Conservation (phyloP, 345 rosid species). For the Heritiera fomes region DNA sequence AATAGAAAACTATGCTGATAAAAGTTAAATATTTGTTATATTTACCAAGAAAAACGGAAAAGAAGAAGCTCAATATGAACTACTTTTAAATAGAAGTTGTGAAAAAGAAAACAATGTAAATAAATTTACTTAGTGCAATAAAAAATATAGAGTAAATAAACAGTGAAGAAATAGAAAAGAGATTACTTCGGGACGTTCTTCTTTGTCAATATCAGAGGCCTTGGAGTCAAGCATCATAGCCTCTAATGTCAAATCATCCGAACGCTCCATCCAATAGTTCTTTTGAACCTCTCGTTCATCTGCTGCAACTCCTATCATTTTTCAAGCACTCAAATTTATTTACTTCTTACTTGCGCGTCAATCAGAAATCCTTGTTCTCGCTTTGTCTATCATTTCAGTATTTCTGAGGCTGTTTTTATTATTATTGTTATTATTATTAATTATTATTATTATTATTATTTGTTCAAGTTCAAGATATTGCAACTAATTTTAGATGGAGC, state of each 20-base stretch:
- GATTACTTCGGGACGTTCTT: conserved; percentile 90
- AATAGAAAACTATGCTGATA: no score
- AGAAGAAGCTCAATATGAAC: no score
- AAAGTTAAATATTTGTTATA: no score
- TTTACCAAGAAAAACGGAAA: no score
- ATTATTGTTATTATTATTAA: no score
- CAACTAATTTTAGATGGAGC: neutral
- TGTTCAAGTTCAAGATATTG: neutral
- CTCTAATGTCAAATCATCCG: conserved; percentile 69
- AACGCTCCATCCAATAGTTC: conserved; percentile 86
- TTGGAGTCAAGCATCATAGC: conserved; percentile 97
- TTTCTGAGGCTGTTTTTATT: no score
- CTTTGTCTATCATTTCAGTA: neutral
- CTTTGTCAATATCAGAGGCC: conserved; percentile 93
- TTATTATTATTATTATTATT: neutral
- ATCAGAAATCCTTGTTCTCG: neutral
- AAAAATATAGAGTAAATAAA: neutral
- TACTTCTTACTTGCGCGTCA: neutral
- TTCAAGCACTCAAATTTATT: neutral
- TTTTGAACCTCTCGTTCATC: conserved; percentile 78
- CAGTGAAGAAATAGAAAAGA: neutral
- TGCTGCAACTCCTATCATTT: conserved; percentile 34
- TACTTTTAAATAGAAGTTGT: no score
- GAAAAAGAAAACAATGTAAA: neutral
- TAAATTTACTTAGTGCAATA: no score